Conservation (phyloP, 129 eudicot genomes). For the Saussurea involucrata region DNA sequence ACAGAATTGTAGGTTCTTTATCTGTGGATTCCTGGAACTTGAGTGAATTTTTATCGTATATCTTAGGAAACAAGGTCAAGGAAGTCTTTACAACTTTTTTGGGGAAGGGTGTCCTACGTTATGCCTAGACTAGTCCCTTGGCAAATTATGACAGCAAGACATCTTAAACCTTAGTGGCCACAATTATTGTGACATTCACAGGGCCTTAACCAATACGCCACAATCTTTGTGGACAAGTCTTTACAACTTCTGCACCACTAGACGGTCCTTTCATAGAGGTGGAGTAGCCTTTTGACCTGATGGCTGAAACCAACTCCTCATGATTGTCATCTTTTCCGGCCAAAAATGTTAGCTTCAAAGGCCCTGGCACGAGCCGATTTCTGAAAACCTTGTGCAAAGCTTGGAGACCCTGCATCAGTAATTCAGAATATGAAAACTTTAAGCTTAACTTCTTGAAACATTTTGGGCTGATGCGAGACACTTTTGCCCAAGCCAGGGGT, state of each 20-base stretch:
- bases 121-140: no score
- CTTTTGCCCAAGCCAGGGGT: no score
- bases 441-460: neutral
- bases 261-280: neutral
- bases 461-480: neutral
- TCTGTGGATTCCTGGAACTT: neutral
- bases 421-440: neutral
- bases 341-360: conserved; percentile 10
- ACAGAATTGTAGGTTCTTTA: conserved; percentile 8
- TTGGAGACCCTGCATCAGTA: conserved; percentile 8
- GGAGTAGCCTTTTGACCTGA: conserved; percentile 23
- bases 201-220: no score
- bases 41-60: neutral
- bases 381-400: conserved; percentile 9
- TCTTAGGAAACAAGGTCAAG: neutral
- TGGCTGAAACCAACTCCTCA: conserved; percentile 14
- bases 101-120: no score
- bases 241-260: neutral
- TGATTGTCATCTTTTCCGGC: neutral
- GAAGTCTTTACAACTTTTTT: conserved; percentile 12
- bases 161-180: no score
- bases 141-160: no score
- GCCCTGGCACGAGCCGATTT: neutral
- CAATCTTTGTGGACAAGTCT: no score
- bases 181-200: no score